phyloP scores from a whole-genome alignment of 164 flowering plant genomes.

The Amborella trichopoda region DNA sequence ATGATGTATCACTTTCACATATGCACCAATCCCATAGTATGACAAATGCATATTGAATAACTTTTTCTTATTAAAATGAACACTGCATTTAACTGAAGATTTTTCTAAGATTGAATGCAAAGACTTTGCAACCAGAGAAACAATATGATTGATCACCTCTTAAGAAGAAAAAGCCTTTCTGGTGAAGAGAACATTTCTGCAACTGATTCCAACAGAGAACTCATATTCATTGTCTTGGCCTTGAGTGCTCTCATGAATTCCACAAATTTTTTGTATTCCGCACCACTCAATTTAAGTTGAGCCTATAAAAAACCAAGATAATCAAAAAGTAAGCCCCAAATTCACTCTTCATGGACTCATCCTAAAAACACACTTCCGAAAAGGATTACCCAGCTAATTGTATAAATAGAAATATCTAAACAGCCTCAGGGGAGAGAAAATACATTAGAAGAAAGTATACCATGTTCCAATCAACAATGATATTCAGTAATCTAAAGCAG shows the following conservation, averaged over 20 bases:
- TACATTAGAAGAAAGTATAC: too few relatives aligned
- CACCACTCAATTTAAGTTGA: too few relatives aligned
- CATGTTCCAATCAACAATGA: too few relatives aligned
- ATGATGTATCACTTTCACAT: not conserved
- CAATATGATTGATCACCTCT: constrained; percentile 29
- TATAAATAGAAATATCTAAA: too few relatives aligned
- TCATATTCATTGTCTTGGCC: constrained; percentile 59
- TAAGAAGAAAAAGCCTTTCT: constrained; percentile 64
- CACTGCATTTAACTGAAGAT: not conserved
- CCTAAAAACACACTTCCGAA: too few relatives aligned
- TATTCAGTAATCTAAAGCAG: too few relatives aligned
- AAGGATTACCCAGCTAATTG: too few relatives aligned
- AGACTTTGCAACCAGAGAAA: not conserved
- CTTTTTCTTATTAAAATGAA: not conserved
- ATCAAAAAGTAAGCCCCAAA: too few relatives aligned
- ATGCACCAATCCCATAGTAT: not conserved
- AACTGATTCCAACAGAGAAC: constrained; percentile 56
- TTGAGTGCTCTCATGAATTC: constrained; percentile 74
- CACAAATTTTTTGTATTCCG: constrained; percentile 74
- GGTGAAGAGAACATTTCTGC: constrained; percentile 57
- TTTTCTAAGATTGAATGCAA: not conserved
- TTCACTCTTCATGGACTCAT: too few relatives aligned
- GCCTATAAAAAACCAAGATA: too few relatives aligned
- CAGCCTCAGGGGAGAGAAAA: too few relatives aligned
- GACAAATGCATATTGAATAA: not conserved